These are phyloP conservation scores for Dothidotthia symphoricarpi DNA, from an alignment of 2,329 filamentous ascomycete species.

Conservation along the genomic window DNA sequence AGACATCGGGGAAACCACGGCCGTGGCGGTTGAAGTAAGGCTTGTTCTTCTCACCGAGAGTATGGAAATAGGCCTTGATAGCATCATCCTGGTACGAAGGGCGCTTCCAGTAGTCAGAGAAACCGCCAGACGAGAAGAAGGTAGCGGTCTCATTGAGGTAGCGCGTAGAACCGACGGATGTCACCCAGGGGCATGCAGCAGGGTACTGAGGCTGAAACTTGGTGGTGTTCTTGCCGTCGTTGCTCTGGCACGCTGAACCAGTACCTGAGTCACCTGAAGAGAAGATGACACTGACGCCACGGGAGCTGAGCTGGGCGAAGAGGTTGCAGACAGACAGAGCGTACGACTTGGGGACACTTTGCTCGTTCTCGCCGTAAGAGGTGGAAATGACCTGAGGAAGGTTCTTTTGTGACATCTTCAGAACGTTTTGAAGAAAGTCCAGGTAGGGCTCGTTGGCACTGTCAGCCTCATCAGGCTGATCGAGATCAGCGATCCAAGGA, in stretches of 20 bases:
- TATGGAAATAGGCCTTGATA: conserved; percentile 47
- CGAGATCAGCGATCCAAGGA: conserved; percentile 52
- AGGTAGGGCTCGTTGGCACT: conserved; percentile 68
- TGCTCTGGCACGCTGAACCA: conserved; percentile 54
- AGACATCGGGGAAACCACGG: conserved; percentile 62
- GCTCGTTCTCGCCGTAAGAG: conserved; percentile 67
- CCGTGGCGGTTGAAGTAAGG: conserved; percentile 54
- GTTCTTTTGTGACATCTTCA: conserved; percentile 49
- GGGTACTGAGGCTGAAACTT: conserved; percentile 64
- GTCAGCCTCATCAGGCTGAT: conserved; percentile 35
- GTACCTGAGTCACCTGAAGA: conserved; percentile 62
- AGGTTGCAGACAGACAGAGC: conserved; percentile 61
- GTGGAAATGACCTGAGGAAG: conserved; percentile 63
- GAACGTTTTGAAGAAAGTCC: conserved; percentile 58
- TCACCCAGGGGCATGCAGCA: conserved; percentile 65
- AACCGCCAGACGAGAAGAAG: conserved; percentile 55
- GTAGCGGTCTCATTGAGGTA: conserved; percentile 39
- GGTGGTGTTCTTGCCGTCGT: conserved; percentile 57
- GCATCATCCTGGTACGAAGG: conserved; percentile 50
- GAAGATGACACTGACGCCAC: conserved; percentile 63
- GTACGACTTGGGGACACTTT: conserved; percentile 61
- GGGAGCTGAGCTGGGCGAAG: conserved; percentile 62
- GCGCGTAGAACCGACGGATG: conserved; percentile 62
- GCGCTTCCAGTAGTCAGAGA: conserved; percentile 50
- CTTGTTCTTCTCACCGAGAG: conserved; percentile 44